A percentile compares a stretch with the other conserved stretches of the same genome.
Conservation (phyloP, 176 grass and related monocot genomes). For the Triticum dicoccoides region DNA sequence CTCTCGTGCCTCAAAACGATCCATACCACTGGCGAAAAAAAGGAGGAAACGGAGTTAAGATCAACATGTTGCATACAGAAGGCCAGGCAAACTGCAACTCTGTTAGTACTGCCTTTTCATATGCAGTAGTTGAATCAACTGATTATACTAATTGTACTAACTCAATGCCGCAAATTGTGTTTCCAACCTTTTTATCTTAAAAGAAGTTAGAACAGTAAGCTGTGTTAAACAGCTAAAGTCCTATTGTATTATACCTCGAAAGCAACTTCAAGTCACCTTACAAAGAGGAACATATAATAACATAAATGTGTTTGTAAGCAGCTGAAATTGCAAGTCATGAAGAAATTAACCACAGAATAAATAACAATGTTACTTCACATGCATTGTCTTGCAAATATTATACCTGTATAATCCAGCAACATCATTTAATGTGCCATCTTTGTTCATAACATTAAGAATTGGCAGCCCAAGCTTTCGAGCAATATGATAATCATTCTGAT, state of each 20-base stretch:
- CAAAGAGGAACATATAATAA: slow-evolving; percentile 14
- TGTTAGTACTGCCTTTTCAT: slow-evolving; percentile 13
- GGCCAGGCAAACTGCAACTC: not conserved
- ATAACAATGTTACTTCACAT: not conserved
- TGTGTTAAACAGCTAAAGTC: not conserved
- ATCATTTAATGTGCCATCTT: slow-evolving; percentile 97
- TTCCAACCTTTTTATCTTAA: not conserved
- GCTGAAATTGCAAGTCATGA: slow-evolving; percentile 17
- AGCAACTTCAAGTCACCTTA: not conserved
- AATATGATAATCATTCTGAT: slow-evolving; percentile 99
- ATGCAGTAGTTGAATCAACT: not conserved
- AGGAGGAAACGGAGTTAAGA: slow-evolving; percentile 24
- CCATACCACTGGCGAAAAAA: slow-evolving; percentile 68
- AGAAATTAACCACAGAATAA: slow-evolving; percentile 2
- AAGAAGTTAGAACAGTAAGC: slow-evolving; percentile 17
- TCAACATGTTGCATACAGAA: slow-evolving; percentile 17
- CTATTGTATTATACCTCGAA: not conserved
- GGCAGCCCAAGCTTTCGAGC: slow-evolving; percentile 96
- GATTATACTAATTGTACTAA: not conserved
- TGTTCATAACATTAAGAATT: slow-evolving; percentile 97
- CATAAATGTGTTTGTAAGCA: slow-evolving; percentile 20
- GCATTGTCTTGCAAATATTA: slow-evolving; percentile 14
- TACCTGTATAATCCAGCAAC: slow-evolving; percentile 88
- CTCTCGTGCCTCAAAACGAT: slow-evolving; percentile 88
- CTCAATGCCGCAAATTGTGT: not conserved